Evolutionary conservation across 148 eudicot species (phyloP).

Genomic region (Rhododendron williamsianum): DNA sequence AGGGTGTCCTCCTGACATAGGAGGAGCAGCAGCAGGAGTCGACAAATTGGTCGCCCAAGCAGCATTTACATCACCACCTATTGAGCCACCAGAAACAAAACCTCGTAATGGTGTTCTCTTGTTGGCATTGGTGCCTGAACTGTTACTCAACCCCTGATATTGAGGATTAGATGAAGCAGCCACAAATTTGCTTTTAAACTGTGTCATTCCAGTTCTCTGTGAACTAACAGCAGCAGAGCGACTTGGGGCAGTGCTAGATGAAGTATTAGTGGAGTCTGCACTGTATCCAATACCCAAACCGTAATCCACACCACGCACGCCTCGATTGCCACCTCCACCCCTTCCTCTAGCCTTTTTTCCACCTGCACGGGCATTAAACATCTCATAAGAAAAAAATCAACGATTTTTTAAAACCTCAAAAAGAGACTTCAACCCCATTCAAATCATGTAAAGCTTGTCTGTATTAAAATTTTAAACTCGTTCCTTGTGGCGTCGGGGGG

Average conservation of each 20-base stretch:
- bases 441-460: not conserved
- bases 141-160: constrained; percentile 34
- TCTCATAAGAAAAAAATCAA: not conserved
- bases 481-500: not conserved
- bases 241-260: constrained; percentile 43
- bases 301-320: constrained; percentile 95
- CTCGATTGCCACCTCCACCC: constrained; percentile 79
- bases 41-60: constrained; percentile 32
- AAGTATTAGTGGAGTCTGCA: constrained; percentile 45
- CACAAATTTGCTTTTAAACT: constrained; percentile 73
- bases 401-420: not conserved
- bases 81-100: constrained; percentile 88
- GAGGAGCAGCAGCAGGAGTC: constrained; percentile 28
- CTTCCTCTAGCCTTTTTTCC: constrained; percentile 95
- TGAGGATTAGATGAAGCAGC: constrained; percentile 69
- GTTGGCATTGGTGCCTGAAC: constrained; percentile 35
- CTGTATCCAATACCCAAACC: constrained; percentile 93
- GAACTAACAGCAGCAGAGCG: constrained; percentile 79
- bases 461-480: not conserved
- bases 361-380: constrained; percentile 41
- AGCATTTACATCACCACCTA: constrained; percentile 61
- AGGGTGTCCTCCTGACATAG: constrained; percentile 32
- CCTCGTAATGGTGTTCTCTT: constrained; percentile 56
- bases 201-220: constrained; percentile 70
- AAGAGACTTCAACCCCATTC: not conserved